A percentile compares a stretch with the other conserved stretches of the same genome.
phyloP scores from a whole-genome alignment of 2,329 filamentous ascomycete genomes.

The Fonsecaea nubica region DNA sequence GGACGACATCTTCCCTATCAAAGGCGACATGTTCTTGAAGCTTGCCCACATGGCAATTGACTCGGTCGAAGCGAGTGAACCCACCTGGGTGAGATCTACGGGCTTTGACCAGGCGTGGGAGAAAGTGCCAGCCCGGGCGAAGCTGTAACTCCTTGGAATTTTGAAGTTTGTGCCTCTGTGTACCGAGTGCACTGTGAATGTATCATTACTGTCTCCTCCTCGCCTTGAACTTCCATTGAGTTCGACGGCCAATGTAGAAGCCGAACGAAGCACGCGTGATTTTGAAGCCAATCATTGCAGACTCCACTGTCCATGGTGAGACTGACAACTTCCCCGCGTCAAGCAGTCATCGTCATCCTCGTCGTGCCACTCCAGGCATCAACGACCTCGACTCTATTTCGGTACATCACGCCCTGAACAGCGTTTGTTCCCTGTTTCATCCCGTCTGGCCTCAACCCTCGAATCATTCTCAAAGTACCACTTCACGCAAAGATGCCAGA shows the following conservation, averaged over 20 bases:
- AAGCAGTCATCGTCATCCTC: conserved; percentile 9
- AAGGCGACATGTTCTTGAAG: conserved; percentile 52
- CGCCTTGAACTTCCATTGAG: neutral
- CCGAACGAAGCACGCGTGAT: neutral
- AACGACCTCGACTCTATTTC: neutral
- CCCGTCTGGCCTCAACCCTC: neutral
- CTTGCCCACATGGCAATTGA: conserved; percentile 52
- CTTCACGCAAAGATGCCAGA: conserved; percentile 38
- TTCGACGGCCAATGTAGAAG: neutral
- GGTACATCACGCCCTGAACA: conserved; percentile 12
- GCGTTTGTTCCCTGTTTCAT: neutral
- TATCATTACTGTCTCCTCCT: conserved; percentile 2
- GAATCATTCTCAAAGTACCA: neutral
- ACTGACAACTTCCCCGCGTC: conserved; percentile 11
- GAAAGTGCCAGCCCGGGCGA: conserved; percentile 38
- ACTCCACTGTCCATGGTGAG: neutral
- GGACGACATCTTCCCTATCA: conserved; percentile 46
- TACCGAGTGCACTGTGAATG: neutral
- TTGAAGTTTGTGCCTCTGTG: neutral
- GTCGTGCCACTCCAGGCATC: conserved; percentile 19
- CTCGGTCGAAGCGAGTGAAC: conserved; percentile 41
- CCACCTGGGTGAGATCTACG: conserved; percentile 48
- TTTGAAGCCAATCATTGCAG: neutral
- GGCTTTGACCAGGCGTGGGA: conserved; percentile 54
- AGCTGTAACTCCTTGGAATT: conserved; percentile 14